These are phyloP conservation scores for Tillandsia leiboldiana DNA, from an alignment of 176 grass and related monocot genomes.

Conservation along the genomic window DNA sequence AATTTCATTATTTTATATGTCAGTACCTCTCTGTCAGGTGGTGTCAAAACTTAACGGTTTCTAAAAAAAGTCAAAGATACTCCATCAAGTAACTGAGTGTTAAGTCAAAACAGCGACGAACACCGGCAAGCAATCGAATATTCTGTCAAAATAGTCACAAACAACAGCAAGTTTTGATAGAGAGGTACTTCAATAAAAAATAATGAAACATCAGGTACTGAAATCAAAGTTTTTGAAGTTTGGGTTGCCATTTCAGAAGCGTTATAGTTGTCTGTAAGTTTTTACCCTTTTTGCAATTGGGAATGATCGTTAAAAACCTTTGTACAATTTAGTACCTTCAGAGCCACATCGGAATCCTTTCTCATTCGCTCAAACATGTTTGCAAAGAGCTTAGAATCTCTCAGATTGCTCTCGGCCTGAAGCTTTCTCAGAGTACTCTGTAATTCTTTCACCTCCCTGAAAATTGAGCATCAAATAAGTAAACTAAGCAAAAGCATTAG, in stretches of 20 bases:
- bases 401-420: constrained; percentile 25
- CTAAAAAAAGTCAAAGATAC: too few species aligned
- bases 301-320: background rate
- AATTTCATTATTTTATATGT: too few species aligned
- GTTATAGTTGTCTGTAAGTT: background rate
- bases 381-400: constrained; percentile 28
- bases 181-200: too few species aligned
- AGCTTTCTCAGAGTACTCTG: constrained; percentile 26
- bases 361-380: constrained; percentile 21
- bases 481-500: background rate
- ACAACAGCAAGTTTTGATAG: too few species aligned
- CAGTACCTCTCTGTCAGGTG: too few species aligned
- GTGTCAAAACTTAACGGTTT: too few species aligned
- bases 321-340: constrained; percentile 10
- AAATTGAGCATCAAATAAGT: constrained; percentile 11
- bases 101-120: too few species aligned
- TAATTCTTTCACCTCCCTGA: constrained; percentile 28
- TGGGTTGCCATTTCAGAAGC: background rate
- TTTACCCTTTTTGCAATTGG: background rate
- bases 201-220: too few species aligned
- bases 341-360: constrained; percentile 15
- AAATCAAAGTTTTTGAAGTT: too few species aligned
- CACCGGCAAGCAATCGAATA: too few species aligned
- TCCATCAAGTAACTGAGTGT: too few species aligned
- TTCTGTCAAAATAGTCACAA: too few species aligned